A percentile compares a stretch with the other conserved stretches of the same genome.
These are phyloP conservation scores for Ascocoryne sarcoides DNA, from an alignment of 2,329 filamentous ascomycete species.

Conservation along the genomic window DNA sequence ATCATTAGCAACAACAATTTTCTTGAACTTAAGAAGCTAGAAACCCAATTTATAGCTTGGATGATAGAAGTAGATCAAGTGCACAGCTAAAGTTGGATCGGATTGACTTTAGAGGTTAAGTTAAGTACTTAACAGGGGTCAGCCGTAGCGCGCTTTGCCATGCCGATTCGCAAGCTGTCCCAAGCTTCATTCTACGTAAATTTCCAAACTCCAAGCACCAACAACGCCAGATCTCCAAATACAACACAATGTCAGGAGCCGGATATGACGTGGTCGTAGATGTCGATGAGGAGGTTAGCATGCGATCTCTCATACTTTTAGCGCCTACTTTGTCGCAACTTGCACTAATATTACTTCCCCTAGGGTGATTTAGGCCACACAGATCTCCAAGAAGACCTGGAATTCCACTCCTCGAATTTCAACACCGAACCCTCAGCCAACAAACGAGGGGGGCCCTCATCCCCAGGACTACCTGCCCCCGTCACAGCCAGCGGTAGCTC, in stretches of 20 bases:
- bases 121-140: too few species aligned
- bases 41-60: too few species aligned
- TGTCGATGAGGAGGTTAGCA: conserved; percentile 80
- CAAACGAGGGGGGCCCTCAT: conserved; percentile 31
- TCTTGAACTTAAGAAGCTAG: too few species aligned
- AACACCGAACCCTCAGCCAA: conserved; percentile 44
- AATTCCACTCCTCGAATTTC: conserved; percentile 94
- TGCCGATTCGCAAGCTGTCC: conserved; percentile 18
- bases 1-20: too few species aligned
- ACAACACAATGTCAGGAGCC: conserved; percentile 35
- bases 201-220: neutral
- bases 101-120: too few species aligned
- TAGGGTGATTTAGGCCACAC: conserved; percentile 97
- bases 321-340: too few species aligned
- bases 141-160: conserved; percentile 1
- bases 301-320: neutral
- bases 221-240: conserved; percentile 1
- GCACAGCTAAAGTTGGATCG: too few species aligned
- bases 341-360: too few species aligned
- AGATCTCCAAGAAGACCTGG: conserved; percentile 95
- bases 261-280: conserved; percentile 98
- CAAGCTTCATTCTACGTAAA: conserved; percentile 1
- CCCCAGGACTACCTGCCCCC: conserved; percentile 43
- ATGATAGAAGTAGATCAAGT: too few species aligned
- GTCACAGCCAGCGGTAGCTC: conserved; percentile 43